These are phyloP conservation scores for Melampsora americana DNA, from an alignment of 1,284 basidiomycete genomes.

Conservation along the genomic window DNA sequence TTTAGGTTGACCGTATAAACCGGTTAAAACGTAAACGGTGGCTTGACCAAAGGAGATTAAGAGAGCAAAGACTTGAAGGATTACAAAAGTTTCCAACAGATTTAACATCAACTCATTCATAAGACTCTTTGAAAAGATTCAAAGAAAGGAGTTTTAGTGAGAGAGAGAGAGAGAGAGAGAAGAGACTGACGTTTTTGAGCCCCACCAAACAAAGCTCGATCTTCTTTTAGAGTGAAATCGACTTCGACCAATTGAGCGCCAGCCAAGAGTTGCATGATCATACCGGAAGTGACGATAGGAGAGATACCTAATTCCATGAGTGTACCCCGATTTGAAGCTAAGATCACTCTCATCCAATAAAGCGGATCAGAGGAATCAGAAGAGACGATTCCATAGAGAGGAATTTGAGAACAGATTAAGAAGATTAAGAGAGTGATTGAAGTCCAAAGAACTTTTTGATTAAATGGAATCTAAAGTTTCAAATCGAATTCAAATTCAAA, in stretches of 20 bases:
- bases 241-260: conserved; percentile 97
- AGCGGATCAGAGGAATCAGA: conserved; percentile 96
- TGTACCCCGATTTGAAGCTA: conserved; percentile 95
- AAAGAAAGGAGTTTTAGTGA: no score
- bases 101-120: no score
- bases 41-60: conserved; percentile 82
- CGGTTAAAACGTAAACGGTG: conserved; percentile 94
- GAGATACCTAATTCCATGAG: conserved; percentile 99
- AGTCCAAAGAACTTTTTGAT: conserved; percentile 95
- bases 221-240: conserved; percentile 95
- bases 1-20: conserved; percentile 88
- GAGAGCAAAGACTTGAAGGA: no score
- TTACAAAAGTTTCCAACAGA: no score
- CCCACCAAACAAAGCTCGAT: conserved; percentile 88
- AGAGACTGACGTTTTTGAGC: conserved; percentile 86
- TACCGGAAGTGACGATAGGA: conserved; percentile 93
- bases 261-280: conserved; percentile 99
- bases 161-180: no score
- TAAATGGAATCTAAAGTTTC: conserved; percentile 78
- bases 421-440: conserved; percentile 95
- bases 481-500: no score
- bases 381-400: conserved; percentile 95
- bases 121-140: no score
- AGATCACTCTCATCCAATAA: conserved; percentile 99
- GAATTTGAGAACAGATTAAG: conserved; percentile 94